A percentile compares a stretch with the other conserved stretches of the same genome.
Evolutionary conservation across 495 filamentous ascomycete species (phyloP).

Genomic region (Friedmanniomyces simplex): DNA sequence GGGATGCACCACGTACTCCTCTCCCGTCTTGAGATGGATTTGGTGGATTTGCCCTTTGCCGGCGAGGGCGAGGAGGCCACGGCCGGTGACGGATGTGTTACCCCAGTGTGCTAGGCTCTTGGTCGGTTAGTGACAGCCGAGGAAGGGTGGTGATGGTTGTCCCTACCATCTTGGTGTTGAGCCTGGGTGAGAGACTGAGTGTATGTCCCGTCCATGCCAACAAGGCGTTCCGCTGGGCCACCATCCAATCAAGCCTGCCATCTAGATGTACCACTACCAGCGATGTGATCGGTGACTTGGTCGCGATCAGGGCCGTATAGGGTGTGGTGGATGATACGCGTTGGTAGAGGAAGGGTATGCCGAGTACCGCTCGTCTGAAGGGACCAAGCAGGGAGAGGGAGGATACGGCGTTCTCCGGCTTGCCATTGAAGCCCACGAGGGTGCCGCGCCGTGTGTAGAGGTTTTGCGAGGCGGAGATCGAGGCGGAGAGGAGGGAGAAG

Average conservation of each 20-base stretch:
- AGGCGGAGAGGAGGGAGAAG: slow-evolving; percentile 85
- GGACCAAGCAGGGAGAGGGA: slow-evolving; percentile 81
- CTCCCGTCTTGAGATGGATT: slow-evolving; percentile 60
- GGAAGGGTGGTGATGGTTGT: not conserved
- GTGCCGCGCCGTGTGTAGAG: slow-evolving; percentile 87
- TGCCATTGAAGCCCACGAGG: slow-evolving; percentile 78
- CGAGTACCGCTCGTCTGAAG: slow-evolving; percentile 60
- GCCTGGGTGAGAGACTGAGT: slow-evolving; percentile 58
- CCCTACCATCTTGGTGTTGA: slow-evolving; percentile 60
- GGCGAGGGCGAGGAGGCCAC: slow-evolving; percentile 74
- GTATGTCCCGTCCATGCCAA: slow-evolving; percentile 95
- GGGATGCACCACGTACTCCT: slow-evolving; percentile 80
- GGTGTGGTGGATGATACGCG: slow-evolving; percentile 74
- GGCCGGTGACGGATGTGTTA: slow-evolving; percentile 71
- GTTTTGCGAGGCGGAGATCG: slow-evolving; percentile 82
- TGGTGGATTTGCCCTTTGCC: slow-evolving; percentile 83
- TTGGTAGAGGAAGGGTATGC: slow-evolving; percentile 93
- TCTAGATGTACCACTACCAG: slow-evolving; percentile 81
- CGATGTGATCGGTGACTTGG: slow-evolving; percentile 71
- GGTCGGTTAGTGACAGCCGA: slow-evolving; percentile 32
- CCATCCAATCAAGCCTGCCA: slow-evolving; percentile 92
- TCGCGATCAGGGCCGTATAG: slow-evolving; percentile 74
- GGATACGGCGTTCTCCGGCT: slow-evolving; percentile 78
- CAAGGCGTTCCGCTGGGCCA: slow-evolving; percentile 72
- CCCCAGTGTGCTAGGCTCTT: slow-evolving; percentile 83